Conservation (phyloP, 306 rosid species). For the Begonia fuchsioides region DNA sequence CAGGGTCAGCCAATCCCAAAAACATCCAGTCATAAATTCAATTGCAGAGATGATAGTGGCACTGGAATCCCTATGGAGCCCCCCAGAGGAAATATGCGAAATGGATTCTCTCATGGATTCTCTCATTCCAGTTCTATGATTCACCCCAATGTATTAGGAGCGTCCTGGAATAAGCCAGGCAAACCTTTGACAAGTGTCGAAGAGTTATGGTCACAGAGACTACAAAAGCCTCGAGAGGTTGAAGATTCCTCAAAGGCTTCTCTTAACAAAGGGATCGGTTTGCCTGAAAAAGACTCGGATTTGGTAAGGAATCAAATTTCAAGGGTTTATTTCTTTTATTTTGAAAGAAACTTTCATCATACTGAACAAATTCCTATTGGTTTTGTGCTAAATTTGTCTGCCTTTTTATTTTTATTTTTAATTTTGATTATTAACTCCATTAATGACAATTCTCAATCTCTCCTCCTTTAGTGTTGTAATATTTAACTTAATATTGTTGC, state of each 20-base stretch:
- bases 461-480: too few relatives aligned
- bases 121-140: slow-evolving; percentile 28
- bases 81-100: slow-evolving; percentile 13
- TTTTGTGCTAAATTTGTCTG: too few relatives aligned
- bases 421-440: too few relatives aligned
- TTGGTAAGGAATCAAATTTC: slow-evolving; percentile 24
- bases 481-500: too few relatives aligned
- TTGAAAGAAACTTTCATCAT: too few relatives aligned
- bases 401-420: too few relatives aligned
- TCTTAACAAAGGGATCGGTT: slow-evolving; percentile 19
- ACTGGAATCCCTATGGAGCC: slow-evolving; percentile 25
- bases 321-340: too few relatives aligned
- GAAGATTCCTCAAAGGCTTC: slow-evolving; percentile 23
- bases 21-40: slow-evolving; percentile 19
- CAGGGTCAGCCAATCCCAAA: slow-evolving; percentile 39
- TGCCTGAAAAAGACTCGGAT: slow-evolving; percentile 17
- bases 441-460: too few relatives aligned
- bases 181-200: slow-evolving; percentile 17
- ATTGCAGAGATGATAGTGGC: slow-evolving; percentile 24
- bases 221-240: slow-evolving; percentile 24
- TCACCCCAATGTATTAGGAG: slow-evolving; percentile 16
- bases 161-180: slow-evolving; percentile 21
- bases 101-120: slow-evolving; percentile 21
- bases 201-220: slow-evolving; percentile 33
- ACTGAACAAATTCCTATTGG: too few relatives aligned